A percentile compares a stretch with the other conserved stretches of the same genome.
Evolutionary conservation across 371 early-diverging fungal genomes (phyloP).

Genomic region (Basidiobolus meristosporus): DNA sequence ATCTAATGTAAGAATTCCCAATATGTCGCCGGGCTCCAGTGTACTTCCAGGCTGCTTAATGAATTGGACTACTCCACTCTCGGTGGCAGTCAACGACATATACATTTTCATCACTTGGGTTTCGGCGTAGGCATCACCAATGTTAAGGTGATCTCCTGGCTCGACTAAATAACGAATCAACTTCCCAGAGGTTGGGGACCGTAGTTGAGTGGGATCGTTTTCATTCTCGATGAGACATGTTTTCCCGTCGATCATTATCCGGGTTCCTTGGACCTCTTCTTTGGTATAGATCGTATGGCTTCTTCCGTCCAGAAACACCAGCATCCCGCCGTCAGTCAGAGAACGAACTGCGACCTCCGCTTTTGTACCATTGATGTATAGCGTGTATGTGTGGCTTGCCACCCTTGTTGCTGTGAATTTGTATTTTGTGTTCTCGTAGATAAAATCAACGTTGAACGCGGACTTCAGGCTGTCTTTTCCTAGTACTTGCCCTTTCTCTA

Average conservation of each 20-base stretch:
- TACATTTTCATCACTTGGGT: conserved; percentile 99
- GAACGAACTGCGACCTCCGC: conserved; percentile 63
- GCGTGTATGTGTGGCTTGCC: conserved; percentile 59
- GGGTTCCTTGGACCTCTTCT: conserved; percentile 76
- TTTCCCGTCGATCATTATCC: conserved; percentile 79
- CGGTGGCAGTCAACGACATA: conserved; percentile 84
- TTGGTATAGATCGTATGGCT: conserved; percentile 79
- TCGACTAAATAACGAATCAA: conserved; percentile 81
- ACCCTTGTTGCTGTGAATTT: conserved; percentile 64
- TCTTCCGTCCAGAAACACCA: conserved; percentile 75
- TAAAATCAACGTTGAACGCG: conserved; percentile 65
- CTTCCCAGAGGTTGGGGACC: conserved; percentile 93
- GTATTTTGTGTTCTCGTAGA: conserved; percentile 79
- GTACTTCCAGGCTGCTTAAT: conserved; percentile 79
- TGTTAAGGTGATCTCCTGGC: conserved; percentile 75
- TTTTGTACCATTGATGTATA: conserved; percentile 66
- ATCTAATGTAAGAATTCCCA: conserved; percentile 79
- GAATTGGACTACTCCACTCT: conserved; percentile 79
- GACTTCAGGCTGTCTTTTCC: conserved; percentile 54
- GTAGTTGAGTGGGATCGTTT: conserved; percentile 85
- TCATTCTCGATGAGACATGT: conserved; percentile 87
- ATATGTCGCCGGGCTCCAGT: conserved; percentile 78
- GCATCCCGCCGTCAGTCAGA: conserved; percentile 79
- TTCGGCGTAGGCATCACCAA: conserved; percentile 89
- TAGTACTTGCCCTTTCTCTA: conserved; percentile 88